Evolutionary conservation across 352 stramenopile species (phyloP), one percentile per base, ranked within the genome.

Genomic region (Globisporangium carolinianum): DNA sequence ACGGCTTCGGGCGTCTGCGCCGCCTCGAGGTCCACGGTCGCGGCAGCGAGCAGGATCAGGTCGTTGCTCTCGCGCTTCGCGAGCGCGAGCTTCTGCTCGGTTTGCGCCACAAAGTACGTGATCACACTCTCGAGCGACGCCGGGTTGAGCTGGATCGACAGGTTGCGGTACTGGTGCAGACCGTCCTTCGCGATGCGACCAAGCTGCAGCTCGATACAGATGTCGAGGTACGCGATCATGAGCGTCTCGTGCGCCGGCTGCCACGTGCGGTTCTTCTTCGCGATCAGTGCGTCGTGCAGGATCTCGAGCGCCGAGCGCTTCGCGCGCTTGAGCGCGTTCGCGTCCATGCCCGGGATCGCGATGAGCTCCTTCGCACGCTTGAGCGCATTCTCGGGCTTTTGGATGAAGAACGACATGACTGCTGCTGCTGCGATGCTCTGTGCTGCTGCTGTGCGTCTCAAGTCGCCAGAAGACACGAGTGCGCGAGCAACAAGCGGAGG

Each of bases 121-220:
- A 98, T 97, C 24, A 98, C 87, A 38, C 76, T 96, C 76, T 99
- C 95, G 36, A 99, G 81, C 69, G 90, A 98, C 15, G 91, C 87
- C 0, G 97, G 95, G 48, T 97, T 97, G 65, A 98, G 89, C 67
- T 95, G 78, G 92, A 97, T 76, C 58, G 86, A 75, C 50, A 98
- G 68, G 77, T 98, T 98, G 43, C 97, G 79, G 77, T 99, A 99
- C 77, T 99, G 97, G 68, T 99, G 96, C 41, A 99, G 77, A 1
- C 97, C 97, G 69, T 99, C 97, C 78, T 99, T 99, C 45, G 95
- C 96, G 68, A 98, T 93, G 54, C 89, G 82, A 3, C 81, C 86
- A 50, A 93, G 77, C 75, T 98, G 87, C 42, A 98, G 74, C 51
- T 98, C 89, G 24, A 99, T 73, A 76, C 95, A 98, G 46, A 99